Evolutionary conservation across 352 stramenopile species (phyloP), one percentile per base, ranked within the genome.

Genomic region (Phytophthora citricola): DNA sequence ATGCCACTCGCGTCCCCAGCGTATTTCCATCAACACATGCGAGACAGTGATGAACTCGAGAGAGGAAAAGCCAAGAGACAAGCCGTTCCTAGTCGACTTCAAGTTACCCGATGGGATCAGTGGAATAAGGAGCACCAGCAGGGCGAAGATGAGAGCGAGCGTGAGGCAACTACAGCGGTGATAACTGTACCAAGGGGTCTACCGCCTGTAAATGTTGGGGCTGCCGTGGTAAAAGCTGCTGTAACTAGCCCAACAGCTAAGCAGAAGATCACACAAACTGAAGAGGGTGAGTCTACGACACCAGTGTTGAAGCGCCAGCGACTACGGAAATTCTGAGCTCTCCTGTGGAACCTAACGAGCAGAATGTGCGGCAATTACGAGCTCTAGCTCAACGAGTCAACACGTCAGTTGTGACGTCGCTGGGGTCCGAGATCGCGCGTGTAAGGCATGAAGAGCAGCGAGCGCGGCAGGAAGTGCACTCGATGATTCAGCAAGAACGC

Each of bases 291-390:
- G 46, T 22, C 43, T 26, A 17, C 24, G 50, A 92, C 83, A 22
- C 73, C 78, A 8, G 83, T 72, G 39, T 81, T 79, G 65, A 91
- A 91, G 26, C 81, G 75, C 2, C 64, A 81, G 39, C 75, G 86
- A 7, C 69, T 94, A 36, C 78, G 74, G 83, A 84, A 45, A 93
- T 94, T 12, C 47, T 94, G 5, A 64, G 66, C 31, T 83, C 83
- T 20, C 82, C 83, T 1, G 63, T 90, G 3, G 84, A 92, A 26
- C 70, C 82, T n/a, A 83, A 71, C 31, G 63, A 80, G 17, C 45
- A 58, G 36, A 89, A 79, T 59, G 73, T 76, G 0, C 51, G 52
- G 11, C 69, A 89, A 34, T 52, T 90, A 11, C 71, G 69, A 20
- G 55, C 73, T 26, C 71, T 90, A 6, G 69, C 78, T 17, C 53